These are phyloP conservation scores for Candida tibetensis DNA, from an alignment of 805 yeast species.

Conservation along the genomic window DNA sequence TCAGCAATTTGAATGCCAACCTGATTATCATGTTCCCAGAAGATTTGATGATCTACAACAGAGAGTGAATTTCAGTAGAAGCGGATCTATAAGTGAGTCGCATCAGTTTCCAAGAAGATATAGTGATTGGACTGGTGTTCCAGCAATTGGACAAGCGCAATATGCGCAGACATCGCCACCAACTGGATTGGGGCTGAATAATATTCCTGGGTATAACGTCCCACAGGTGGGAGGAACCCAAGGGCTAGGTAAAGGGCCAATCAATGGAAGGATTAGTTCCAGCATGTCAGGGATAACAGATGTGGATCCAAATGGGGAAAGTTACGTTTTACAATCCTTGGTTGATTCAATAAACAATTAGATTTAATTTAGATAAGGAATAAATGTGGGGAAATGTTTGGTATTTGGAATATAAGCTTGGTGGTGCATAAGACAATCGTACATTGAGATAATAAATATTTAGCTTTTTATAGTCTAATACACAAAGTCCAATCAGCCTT, in stretches of 20 bases:
- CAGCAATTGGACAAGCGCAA: background rate
- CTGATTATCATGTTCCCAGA: background rate
- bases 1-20: background rate
- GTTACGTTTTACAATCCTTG: slow-evolving; percentile 37
- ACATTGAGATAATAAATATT: background rate
- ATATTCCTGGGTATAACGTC: background rate
- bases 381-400: background rate
- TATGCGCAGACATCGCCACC: background rate
- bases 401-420: background rate
- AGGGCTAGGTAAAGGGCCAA: too few species aligned
- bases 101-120: background rate
- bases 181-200: background rate
- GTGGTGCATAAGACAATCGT: background rate
- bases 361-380: background rate
- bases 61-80: background rate
- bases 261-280: too few species aligned
- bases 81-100: background rate
- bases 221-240: background rate
- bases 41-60: background rate
- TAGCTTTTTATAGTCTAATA: too few species aligned
- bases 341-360: slow-evolving; percentile 41
- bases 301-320: slow-evolving; percentile 11
- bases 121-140: background rate
- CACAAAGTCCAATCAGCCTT: too few species aligned
- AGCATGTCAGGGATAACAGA: background rate